Percentiles rank a stretch among this genome's conserved stretches.
Evolutionary conservation across 106 monocot species (phyloP).

Genomic region (Allium sativum): DNA sequence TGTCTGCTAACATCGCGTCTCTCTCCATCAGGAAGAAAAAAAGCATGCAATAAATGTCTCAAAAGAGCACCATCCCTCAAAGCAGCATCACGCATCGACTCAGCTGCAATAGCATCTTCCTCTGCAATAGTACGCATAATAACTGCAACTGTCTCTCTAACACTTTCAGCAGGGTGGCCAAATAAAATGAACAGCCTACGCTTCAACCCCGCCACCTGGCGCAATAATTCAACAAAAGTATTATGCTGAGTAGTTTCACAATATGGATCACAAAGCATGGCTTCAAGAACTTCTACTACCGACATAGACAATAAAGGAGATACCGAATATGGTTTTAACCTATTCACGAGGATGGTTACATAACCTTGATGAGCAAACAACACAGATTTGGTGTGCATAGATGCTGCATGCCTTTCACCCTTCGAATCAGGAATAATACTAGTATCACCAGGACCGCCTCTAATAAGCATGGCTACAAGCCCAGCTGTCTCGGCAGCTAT

Average conservation of each 20-base stretch:
- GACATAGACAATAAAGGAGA: slow-evolving; percentile 94
- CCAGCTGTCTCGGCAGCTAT: slow-evolving; percentile 83
- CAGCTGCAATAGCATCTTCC: slow-evolving; percentile 99
- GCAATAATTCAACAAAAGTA: slow-evolving; percentile 90
- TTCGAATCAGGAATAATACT: slow-evolving; percentile 51
- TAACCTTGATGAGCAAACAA: slow-evolving; percentile 72
- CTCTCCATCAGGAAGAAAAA: slow-evolving; percentile 81
- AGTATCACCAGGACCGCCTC: slow-evolving; percentile 81
- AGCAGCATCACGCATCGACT: slow-evolving; percentile 98
- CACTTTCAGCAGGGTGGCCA: slow-evolving; percentile 96
- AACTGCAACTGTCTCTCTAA: slow-evolving; percentile 84
- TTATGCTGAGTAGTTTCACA: slow-evolving; percentile 97
- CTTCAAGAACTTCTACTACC: slow-evolving; percentile 91
- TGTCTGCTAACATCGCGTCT: slow-evolving; percentile 88
- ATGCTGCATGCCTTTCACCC: slow-evolving; percentile 93
- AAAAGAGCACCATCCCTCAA: slow-evolving; percentile 98
- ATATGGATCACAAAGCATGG: slow-evolving; percentile 93
- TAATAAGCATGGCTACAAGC: slow-evolving; percentile 89
- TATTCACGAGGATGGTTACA: slow-evolving; percentile 72
- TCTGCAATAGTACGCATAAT: slow-evolving; percentile 99
- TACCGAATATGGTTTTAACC: slow-evolving; percentile 75
- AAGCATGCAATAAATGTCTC: slow-evolving; percentile 86
- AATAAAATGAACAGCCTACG: slow-evolving; percentile 84
- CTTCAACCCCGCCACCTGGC: slow-evolving; percentile 87
- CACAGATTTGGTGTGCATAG: slow-evolving; percentile 95